Conservation (phyloP, 768 basidiomycete genomes). For the Boletus sp. region DNA sequence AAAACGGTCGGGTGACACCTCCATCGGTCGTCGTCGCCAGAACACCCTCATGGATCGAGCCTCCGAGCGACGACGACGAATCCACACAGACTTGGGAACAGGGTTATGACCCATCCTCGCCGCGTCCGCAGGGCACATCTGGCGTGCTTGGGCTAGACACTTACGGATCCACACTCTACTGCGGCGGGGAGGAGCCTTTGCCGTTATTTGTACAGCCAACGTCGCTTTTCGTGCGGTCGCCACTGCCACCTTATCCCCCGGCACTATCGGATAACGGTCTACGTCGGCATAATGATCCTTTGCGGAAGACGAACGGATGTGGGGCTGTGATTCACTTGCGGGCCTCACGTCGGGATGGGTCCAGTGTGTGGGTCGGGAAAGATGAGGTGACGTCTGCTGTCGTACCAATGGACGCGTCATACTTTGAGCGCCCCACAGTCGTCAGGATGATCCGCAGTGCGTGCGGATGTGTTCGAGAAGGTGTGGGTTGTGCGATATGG, state of each 20-base stretch:
- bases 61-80: constrained; percentile 33
- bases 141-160: constrained; percentile 16
- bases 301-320: constrained; percentile 51
- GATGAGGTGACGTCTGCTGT: constrained; percentile 51
- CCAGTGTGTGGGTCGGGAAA: constrained; percentile 59
- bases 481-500: constrained; percentile 65
- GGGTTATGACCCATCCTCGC: constrained; percentile 29
- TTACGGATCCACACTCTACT: constrained; percentile 39
- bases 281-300: constrained; percentile 4
- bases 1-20: constrained; percentile 23
- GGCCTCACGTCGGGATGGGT: constrained; percentile 51
- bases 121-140: constrained; percentile 23
- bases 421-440: constrained; percentile 52
- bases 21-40: constrained; percentile 28
- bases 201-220: constrained; percentile 6
- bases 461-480: constrained; percentile 68
- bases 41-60: constrained; percentile 35
- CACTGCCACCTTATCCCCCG: constrained; percentile 36
- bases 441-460: constrained; percentile 52
- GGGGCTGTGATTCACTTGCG: constrained; percentile 58
- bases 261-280: constrained; percentile 21
- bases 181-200: constrained; percentile 36
- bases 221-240: constrained; percentile 33
- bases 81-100: constrained; percentile 35
- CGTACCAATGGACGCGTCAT: constrained; percentile 52